These are phyloP conservation scores for Cladosporium sp. DNA, from an alignment of 2,329 filamentous ascomycete species.

Conservation along the genomic window DNA sequence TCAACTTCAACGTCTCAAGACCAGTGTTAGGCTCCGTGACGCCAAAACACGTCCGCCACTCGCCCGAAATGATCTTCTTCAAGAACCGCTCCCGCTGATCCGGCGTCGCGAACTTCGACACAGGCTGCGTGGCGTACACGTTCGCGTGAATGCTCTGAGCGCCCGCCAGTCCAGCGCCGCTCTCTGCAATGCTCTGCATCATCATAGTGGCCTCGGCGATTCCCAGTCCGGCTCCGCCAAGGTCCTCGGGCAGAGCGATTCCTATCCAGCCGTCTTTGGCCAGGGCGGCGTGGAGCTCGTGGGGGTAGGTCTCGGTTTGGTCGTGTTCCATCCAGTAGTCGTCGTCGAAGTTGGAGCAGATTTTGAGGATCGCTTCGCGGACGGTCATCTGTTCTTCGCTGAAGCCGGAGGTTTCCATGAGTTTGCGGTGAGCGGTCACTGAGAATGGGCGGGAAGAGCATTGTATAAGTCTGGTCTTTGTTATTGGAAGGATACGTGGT, in stretches of 20 bases:
- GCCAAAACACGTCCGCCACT: slow-evolving; percentile 70
- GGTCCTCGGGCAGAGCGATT: slow-evolving; percentile 67
- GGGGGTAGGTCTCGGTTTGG: slow-evolving; percentile 62
- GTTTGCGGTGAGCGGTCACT: slow-evolving; percentile 21
- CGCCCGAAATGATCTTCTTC: slow-evolving; percentile 64
- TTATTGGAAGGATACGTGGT: neutral
- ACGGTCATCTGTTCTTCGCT: slow-evolving; percentile 67
- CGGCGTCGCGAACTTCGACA: slow-evolving; percentile 64
- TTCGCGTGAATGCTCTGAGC: slow-evolving; percentile 55
- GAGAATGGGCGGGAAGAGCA: slow-evolving; percentile 25
- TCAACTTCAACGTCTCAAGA: slow-evolving; percentile 67
- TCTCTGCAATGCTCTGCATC: slow-evolving; percentile 60
- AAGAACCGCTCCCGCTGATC: slow-evolving; percentile 60
- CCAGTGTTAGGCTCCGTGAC: slow-evolving; percentile 81
- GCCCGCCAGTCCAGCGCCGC: slow-evolving; percentile 70
- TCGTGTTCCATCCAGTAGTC: slow-evolving; percentile 73
- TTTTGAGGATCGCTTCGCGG: slow-evolving; percentile 60
- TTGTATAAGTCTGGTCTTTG: neutral
- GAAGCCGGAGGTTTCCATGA: slow-evolving; percentile 71
- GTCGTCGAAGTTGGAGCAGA: slow-evolving; percentile 66
- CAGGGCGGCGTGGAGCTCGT: slow-evolving; percentile 68
- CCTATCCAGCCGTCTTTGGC: slow-evolving; percentile 75
- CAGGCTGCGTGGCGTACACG: slow-evolving; percentile 68
- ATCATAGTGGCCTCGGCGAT: slow-evolving; percentile 82
- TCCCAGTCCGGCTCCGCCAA: slow-evolving; percentile 68